Conservation (phyloP, 1,139 yeast genomes). For the Spathaspora sp. region DNA sequence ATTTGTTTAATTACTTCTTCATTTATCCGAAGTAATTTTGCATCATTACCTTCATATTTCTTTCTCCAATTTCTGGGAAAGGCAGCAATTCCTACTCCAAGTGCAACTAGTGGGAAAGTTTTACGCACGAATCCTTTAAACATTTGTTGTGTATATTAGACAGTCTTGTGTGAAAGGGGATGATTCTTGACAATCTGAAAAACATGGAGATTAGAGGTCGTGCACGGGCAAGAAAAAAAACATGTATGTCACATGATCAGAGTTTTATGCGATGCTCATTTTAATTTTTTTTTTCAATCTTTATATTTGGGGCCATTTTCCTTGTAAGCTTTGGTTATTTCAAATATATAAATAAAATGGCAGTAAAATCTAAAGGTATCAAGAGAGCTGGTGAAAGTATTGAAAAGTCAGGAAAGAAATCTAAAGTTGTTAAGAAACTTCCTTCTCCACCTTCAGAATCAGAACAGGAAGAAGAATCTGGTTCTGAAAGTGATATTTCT, state of each 20-base stretch:
- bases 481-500: slow-evolving; percentile 8
- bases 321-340: neutral
- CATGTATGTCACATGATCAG: neutral
- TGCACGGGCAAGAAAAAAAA: neutral
- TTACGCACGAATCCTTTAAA: slow-evolving; percentile 24
- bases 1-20: slow-evolving; percentile 32
- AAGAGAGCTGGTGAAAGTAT: slow-evolving; percentile 31
- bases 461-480: slow-evolving; percentile 11
- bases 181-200: neutral
- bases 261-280: slow-evolving; percentile 7
- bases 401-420: slow-evolving; percentile 24
- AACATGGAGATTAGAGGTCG: neutral
- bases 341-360: neutral
- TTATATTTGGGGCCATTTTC: slow-evolving; percentile 2
- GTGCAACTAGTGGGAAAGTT: slow-evolving; percentile 38
- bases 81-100: slow-evolving; percentile 47
- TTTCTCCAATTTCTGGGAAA: slow-evolving; percentile 44
- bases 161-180: neutral
- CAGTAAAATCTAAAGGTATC: slow-evolving; percentile 27
- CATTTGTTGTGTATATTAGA: neutral
- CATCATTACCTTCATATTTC: slow-evolving; percentile 17
- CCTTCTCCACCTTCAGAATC: slow-evolving; percentile 18
- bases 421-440: slow-evolving; percentile 21
- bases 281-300: neutral
- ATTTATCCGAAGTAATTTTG: slow-evolving; percentile 27